These are phyloP conservation scores for Ogataea pilisensis DNA, from an alignment of 805 yeast species.

Conservation along the genomic window DNA sequence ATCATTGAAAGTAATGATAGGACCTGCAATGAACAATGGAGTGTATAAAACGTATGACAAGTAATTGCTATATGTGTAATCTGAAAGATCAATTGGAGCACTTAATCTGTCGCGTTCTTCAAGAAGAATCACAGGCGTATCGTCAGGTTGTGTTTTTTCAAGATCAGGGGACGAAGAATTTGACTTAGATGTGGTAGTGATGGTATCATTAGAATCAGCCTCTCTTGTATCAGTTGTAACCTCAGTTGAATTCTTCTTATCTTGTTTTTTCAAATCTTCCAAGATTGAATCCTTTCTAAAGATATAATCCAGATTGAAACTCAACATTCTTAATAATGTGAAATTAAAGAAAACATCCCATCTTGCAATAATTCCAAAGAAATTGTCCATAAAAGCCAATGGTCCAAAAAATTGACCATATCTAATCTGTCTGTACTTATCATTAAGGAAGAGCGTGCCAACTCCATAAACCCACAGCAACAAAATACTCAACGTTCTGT, in stretches of 20 bases:
- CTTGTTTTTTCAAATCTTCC: constrained; percentile 11
- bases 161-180: too few relatives aligned
- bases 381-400: constrained; percentile 57
- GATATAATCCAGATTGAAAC: constrained; percentile 75
- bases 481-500: constrained; percentile 36
- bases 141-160: too few relatives aligned
- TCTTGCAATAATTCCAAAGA: constrained; percentile 72
- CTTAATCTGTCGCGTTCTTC: constrained; percentile 62
- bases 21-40: constrained; percentile 94
- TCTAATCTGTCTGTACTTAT: constrained; percentile 51
- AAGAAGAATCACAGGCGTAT: constrained; percentile 17
- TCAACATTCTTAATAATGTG: constrained; percentile 76
- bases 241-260: constrained; percentile 10
- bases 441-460: constrained; percentile 74
- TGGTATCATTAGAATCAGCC: background rate
- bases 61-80: constrained; percentile 63
- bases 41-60: constrained; percentile 76
- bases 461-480: constrained; percentile 77
- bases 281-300: constrained; percentile 31
- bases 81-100: constrained; percentile 55
- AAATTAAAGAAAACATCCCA: constrained; percentile 98
- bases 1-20: constrained; percentile 89
- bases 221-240: constrained; percentile 8
- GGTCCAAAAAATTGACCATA: constrained; percentile 39
- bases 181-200: background rate